Evolutionary conservation across 2,329 filamentous ascomycete species (phyloP), one percentile per base, ranked within the genome.

Genomic region (Aspergillus fischeri): DNA sequence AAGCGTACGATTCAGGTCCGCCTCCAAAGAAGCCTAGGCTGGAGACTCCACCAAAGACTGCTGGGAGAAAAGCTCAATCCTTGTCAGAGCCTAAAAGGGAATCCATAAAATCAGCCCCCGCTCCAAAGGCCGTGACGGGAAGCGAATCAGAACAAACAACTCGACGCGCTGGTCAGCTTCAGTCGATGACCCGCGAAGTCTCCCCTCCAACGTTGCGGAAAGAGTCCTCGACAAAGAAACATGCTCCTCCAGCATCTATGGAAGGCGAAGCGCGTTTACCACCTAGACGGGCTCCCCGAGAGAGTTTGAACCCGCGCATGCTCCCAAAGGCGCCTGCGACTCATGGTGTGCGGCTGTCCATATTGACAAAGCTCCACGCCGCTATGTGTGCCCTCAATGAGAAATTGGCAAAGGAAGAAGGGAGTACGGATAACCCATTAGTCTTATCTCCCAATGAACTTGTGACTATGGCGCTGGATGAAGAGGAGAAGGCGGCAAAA

Each of bases 401-500:
- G 28, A 68, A 76, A 47, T 54, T 73, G 49, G 61, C 57, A 8
- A 70, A 71, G 48, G 67, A 70, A 41, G 71, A 70, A 28, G 64
- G 70, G 17, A 60, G 59, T 41, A 60, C 67, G 1, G 72, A 75
- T 25, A 69, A 65, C 29, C 64, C 65, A 42, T 63, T 78, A 41
- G 52, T 75, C n/a, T 59, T 81, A 7, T 74, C 70, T 7, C 57
- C 73, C 1, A 69, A 80, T 55, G 76, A 81, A 62, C 64, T 81
- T 41, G 66, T 78, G 25, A 73, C 69, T 14, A 76, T 79, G 73
- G 75, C 78, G 11, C 60, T 78, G n/a, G 75, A 81, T 52, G 86
- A 92, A 59, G 95, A 99, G 75, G 86, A 96, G 70, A 83, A 83
- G 38, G 78, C 85, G 7, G 92, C 92, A 1, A 80, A 79, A 11